Conservation (phyloP, 192 early-diverging fungal genomes). For the Coemansia sp. region DNA sequence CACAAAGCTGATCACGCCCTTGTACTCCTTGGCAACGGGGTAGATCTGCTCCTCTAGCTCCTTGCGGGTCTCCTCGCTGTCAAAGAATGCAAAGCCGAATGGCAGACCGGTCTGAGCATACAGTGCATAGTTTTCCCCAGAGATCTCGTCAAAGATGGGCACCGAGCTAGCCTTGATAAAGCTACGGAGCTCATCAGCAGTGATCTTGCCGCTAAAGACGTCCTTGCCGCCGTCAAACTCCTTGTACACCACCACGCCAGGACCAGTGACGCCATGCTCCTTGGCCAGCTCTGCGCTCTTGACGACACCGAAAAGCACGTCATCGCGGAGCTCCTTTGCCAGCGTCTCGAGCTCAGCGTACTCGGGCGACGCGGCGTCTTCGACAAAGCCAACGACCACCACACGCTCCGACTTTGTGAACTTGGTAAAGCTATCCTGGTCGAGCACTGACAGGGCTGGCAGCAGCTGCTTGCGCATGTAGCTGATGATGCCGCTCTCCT, state of each 20-base stretch:
- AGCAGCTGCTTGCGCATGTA: conserved; percentile 93
- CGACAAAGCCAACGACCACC: conserved; percentile 84
- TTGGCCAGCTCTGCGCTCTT: conserved; percentile 60
- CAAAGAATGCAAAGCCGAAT: conserved; percentile 85
- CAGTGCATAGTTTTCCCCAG: conserved; percentile 80
- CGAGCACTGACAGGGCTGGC: conserved; percentile 75
- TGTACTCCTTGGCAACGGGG: conserved; percentile 75
- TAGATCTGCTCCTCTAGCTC: conserved; percentile 61
- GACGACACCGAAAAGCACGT: conserved; percentile 80
- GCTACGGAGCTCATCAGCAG: conserved; percentile 55
- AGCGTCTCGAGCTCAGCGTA: conserved; percentile 63
- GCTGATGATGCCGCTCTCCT: conserved; percentile 80
- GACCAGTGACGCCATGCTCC: conserved; percentile 56
- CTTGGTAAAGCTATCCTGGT: conserved; percentile 63
- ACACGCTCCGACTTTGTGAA: conserved; percentile 86
- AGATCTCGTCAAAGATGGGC: conserved; percentile 88
- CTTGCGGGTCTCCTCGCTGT: conserved; percentile 60
- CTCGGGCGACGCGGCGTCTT: conserved; percentile 60
- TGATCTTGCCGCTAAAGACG: conserved; percentile 63
- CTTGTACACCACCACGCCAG: conserved; percentile 83
- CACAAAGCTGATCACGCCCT: conserved; percentile 90
- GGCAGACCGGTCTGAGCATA: conserved; percentile 89
- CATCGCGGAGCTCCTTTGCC: conserved; percentile 83
- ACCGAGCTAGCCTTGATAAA: conserved; percentile 82
- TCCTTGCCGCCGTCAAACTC: conserved; percentile 86